Base-by-base conservation (phyloP, 352 stramenopile species). In the Pythium diclinum region DNA sequence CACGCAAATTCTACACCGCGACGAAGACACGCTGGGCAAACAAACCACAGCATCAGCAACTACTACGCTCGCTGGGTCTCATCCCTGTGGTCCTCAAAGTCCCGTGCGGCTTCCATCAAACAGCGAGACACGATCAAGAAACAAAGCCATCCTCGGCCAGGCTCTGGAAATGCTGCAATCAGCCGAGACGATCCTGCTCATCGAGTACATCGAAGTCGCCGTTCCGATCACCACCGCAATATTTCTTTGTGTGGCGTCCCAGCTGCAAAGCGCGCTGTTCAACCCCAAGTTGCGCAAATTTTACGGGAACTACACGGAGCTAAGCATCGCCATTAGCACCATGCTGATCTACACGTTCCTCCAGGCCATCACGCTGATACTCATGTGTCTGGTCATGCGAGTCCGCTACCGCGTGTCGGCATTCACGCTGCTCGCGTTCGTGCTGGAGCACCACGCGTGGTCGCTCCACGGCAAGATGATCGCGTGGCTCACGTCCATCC, bases 171-270 rank as follows among this genome's bases (percentile, higher is more conserved):
- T 71, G 11, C 11, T 71, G 32, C 44, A 62, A 1, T 21, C 57
- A 11, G 42, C 40, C 7, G 59, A 72, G 56, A 28, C 38, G 11
- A 53, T 66, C 11, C 11, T 71, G 8, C 52, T 71, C 3, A 46
- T 71, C 23, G 64, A 71, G 36, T 71, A 71, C 28, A 33, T 71
- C 10, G 64, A 66, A 33, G 52, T 66, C 21, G 53, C 42, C 4
- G n/a, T 71, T 1, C 64, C 64, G 2, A 17, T 61, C 10, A 21
- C 53, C 3, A 65, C 55, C 44, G 42, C 5, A 6, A 8, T 58
- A 0, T 63, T 63, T 36, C 10, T 68, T 1, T 19, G 47, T 21
- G 32, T 62, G 2, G 61, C 61, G 8, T 21, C 40, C 0, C 61
- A 57, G 16, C 10, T 67, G 9, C n/a, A 56, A 10, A 55, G 38